A percentile compares a stretch with the other conserved stretches of the same genome.
These are phyloP conservation scores for Aspergillus sp. DNA, from an alignment of 2,329 filamentous ascomycete species.

Conservation along the genomic window DNA sequence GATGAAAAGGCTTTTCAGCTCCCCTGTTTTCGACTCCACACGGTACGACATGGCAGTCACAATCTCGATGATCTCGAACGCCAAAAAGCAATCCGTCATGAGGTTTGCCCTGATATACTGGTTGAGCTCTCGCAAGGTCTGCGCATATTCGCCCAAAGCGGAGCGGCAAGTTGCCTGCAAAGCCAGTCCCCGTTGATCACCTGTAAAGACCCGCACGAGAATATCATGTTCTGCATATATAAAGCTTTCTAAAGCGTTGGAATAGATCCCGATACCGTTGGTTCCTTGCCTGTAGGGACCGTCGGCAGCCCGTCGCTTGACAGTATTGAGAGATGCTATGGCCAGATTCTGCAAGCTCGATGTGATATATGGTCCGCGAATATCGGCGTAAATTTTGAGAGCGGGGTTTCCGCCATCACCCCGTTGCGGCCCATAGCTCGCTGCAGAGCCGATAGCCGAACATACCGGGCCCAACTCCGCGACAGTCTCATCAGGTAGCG, in stretches of 20 bases:
- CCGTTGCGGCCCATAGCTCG: constrained; percentile 53
- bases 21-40: constrained; percentile 79
- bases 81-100: constrained; percentile 88
- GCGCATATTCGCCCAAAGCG: constrained; percentile 77
- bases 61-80: constrained; percentile 93
- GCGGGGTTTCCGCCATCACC: constrained; percentile 66
- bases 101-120: constrained; percentile 83
- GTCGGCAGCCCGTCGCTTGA: constrained; percentile 73
- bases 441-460: constrained; percentile 68
- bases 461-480: constrained; percentile 79
- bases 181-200: constrained; percentile 79
- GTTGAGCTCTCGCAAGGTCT: constrained; percentile 86
- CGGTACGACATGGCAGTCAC: constrained; percentile 77
- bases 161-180: constrained; percentile 77
- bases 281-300: constrained; percentile 84
- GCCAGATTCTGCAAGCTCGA: constrained; percentile 82
- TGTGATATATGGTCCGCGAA: constrained; percentile 83
- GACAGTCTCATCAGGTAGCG: constrained; percentile 73
- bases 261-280: constrained; percentile 89
- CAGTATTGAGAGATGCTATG: constrained; percentile 78
- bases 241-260: constrained; percentile 81
- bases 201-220: constrained; percentile 80
- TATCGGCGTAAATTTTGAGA: constrained; percentile 81
- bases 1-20: constrained; percentile 78
- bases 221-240: constrained; percentile 89